Evolutionary conservation across 163 green algal genomes (phyloP).

Genomic region (Chlorella variabilis): DNA sequence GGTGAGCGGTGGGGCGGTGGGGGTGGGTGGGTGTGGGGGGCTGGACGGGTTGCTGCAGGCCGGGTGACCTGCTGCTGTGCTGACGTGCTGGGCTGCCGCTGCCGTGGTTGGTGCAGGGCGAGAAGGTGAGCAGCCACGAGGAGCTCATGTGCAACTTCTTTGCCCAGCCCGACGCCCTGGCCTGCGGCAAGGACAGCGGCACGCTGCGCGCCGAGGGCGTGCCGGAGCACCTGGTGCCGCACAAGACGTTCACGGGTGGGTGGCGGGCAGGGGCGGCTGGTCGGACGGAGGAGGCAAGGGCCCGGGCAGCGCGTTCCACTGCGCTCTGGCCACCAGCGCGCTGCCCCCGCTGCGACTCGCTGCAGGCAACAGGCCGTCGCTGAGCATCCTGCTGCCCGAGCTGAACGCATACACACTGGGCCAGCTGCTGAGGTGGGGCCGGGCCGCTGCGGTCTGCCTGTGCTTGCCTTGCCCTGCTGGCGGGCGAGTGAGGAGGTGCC

Average conservation of each 20-base stretch:
- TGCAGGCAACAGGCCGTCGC: slow-evolving; percentile 93
- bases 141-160: slow-evolving; percentile 99
- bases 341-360: background rate
- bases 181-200: slow-evolving; percentile 84
- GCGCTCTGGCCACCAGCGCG: background rate
- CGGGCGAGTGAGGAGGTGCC: no score
- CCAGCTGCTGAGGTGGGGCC: slow-evolving; percentile 81
- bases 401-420: slow-evolving; percentile 94
- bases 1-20: slow-evolving; percentile 40
- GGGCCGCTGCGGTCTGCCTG: no score
- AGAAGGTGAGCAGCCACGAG: slow-evolving; percentile 98
- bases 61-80: background rate
- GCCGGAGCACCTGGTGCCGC: slow-evolving; percentile 92
- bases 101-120: slow-evolving; percentile 67
- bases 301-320: background rate
- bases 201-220: slow-evolving; percentile 89
- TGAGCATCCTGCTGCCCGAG: slow-evolving; percentile 92
- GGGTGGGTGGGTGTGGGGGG: background rate
- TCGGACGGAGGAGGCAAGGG: background rate
- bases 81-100: background rate
- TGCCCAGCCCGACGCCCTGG: slow-evolving; percentile 96
- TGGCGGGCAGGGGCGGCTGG: background rate
- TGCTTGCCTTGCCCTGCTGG: no score
- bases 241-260: slow-evolving; percentile 80
- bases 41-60: background rate